Percentiles rank a stretch among this genome's conserved stretches.
phyloP scores from a whole-genome alignment of 1,284 basidiomycete species.

The Leccinum proliferum region DNA sequence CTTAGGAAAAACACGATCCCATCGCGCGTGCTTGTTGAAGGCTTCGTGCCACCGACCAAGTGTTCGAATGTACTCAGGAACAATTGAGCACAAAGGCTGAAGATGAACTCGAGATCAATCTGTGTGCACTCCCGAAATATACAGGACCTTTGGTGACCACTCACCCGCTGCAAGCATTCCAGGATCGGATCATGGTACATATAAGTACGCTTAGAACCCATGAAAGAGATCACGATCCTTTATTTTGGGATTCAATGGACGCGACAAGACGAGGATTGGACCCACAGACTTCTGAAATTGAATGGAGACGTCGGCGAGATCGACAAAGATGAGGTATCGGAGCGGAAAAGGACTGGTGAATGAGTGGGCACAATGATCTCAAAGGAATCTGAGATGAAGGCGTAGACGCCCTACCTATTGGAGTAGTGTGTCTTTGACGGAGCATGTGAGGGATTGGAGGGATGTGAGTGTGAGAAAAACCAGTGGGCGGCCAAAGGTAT shows the following conservation, averaged over 20 bases:
- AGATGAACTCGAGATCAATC: neutral
- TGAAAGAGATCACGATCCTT: conserved; percentile 57
- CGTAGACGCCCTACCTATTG: conserved; percentile 40
- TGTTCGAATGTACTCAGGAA: conserved; percentile 74
- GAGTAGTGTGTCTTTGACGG: conserved; percentile 39
- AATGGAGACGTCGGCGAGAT: conserved; percentile 50
- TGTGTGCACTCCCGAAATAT: neutral
- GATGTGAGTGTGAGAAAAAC: conserved; percentile 36
- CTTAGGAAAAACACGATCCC: no score
- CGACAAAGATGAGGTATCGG: conserved; percentile 66
- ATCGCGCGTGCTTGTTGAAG: no score
- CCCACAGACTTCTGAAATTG: conserved; percentile 52
- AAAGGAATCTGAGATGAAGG: conserved; percentile 37
- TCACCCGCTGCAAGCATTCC: conserved; percentile 72
- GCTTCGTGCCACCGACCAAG: conserved; percentile 58
- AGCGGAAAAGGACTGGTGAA: conserved; percentile 35
- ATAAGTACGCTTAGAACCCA: conserved; percentile 63
- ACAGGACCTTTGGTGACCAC: conserved; percentile 11
- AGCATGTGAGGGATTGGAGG: conserved; percentile 35
- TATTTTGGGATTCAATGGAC: conserved; percentile 6
- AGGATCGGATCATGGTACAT: conserved; percentile 53
- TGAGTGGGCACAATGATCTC: conserved; percentile 30
- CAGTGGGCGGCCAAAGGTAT: conserved; percentile 61
- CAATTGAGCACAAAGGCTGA: conserved; percentile 76
- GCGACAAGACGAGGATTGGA: conserved; percentile 9